These are phyloP conservation scores for Penicillium lividum DNA, from an alignment of 495 filamentous ascomycete genomes.

Conservation along the genomic window DNA sequence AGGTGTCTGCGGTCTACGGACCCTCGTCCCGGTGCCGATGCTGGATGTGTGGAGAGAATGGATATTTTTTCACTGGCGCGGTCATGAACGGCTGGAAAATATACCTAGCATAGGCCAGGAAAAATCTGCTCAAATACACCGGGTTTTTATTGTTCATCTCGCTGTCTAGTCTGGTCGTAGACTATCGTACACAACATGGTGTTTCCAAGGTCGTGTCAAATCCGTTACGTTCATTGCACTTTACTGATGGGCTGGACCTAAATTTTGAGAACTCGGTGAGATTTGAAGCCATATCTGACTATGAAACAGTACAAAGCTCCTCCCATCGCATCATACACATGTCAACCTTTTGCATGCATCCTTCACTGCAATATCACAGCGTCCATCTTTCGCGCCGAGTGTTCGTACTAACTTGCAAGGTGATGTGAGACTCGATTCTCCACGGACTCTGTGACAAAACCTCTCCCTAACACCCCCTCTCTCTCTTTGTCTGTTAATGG, in stretches of 20 bases:
- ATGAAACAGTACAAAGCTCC: too few species aligned
- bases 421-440: too few species aligned
- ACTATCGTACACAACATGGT: background rate
- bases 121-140: slow-evolving; percentile 39
- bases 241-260: background rate
- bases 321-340: too few species aligned
- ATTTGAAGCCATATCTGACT: background rate
- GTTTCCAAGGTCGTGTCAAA: background rate
- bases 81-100: slow-evolving; percentile 35
- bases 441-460: too few species aligned
- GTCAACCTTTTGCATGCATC: too few species aligned
- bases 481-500: too few species aligned
- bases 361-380: too few species aligned
- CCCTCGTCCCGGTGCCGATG: slow-evolving; percentile 28
- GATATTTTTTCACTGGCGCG: slow-evolving; percentile 35
- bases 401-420: too few species aligned
- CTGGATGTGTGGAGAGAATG: slow-evolving; percentile 26
- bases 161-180: slow-evolving; percentile 35
- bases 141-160: slow-evolving; percentile 32
- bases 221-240: background rate
- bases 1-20: slow-evolving; percentile 17
- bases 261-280: background rate
- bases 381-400: too few species aligned
- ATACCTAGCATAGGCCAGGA: slow-evolving; percentile 40
- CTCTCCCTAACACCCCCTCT: too few species aligned